phyloP scores from a whole-genome alignment of 1,284 basidiomycete species.

The Boletus sp. region DNA sequence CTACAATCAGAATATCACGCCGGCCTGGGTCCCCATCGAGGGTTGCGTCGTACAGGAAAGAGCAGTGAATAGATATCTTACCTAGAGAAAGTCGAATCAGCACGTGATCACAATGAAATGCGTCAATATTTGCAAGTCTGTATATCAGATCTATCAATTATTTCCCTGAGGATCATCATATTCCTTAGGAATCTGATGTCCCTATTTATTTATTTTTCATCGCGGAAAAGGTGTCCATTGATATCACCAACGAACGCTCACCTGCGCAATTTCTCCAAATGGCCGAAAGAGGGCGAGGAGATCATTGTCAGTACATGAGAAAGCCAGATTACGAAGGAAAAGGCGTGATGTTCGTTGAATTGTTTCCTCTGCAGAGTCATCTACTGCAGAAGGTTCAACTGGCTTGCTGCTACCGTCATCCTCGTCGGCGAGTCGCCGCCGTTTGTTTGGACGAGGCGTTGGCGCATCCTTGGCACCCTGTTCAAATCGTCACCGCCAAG shows the following conservation, averaged over 20 bases:
- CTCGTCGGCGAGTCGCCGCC: slow-evolving; percentile 40
- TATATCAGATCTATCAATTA: slow-evolving; percentile 42
- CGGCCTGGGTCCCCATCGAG: background rate
- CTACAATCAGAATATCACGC: background rate
- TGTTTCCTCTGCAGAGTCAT: slow-evolving; percentile 52
- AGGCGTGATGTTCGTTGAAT: slow-evolving; percentile 80
- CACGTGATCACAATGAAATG: background rate
- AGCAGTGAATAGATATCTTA: slow-evolving; percentile 7
- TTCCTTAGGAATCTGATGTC: slow-evolving; percentile 55
- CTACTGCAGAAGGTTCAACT: slow-evolving; percentile 13
- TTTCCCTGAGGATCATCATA: slow-evolving; percentile 58
- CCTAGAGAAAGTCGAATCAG: slow-evolving; percentile 16
- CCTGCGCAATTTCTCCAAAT: slow-evolving; percentile 75
- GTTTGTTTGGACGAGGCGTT: slow-evolving; percentile 62
- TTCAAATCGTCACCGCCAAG: background rate
- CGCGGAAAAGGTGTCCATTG: slow-evolving; percentile 24
- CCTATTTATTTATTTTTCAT: slow-evolving; percentile 52
- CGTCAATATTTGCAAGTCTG: slow-evolving; percentile 19
- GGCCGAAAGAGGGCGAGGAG: slow-evolving; percentile 63
- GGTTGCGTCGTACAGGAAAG: background rate
- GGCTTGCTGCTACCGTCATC: slow-evolving; percentile 28
- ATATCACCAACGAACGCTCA: slow-evolving; percentile 34
- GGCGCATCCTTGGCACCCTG: slow-evolving; percentile 67
- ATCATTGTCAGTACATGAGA: slow-evolving; percentile 76
- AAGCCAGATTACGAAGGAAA: slow-evolving; percentile 90